Conservation (phyloP, 257 asterid species). For the Fraxinus pennsylvanica region DNA sequence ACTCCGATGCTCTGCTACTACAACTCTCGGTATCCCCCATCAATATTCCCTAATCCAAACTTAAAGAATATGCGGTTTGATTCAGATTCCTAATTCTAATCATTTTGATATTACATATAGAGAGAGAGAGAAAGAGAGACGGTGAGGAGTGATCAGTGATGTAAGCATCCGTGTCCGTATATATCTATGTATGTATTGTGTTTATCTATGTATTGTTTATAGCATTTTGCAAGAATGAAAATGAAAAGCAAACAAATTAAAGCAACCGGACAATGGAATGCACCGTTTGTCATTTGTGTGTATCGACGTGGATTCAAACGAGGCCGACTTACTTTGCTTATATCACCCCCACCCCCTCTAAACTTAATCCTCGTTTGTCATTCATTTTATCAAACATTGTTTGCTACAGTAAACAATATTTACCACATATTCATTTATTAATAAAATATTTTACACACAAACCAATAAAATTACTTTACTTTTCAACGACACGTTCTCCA, state of each 20-base stretch:
- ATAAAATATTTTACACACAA: too few relatives aligned
- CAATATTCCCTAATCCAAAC: slow-evolving; percentile 3
- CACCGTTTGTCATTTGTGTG: slow-evolving; percentile 38
- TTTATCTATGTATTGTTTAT: slow-evolving; percentile 27
- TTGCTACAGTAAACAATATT: too few relatives aligned
- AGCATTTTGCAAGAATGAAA: slow-evolving; percentile 50
- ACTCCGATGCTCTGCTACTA: slow-evolving; percentile 71
- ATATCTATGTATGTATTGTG: slow-evolving; percentile 26
- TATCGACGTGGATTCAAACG: slow-evolving; percentile 75
- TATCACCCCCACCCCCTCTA: slow-evolving; percentile 41
- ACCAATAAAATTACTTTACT: too few relatives aligned
- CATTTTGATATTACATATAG: slow-evolving; percentile 25
- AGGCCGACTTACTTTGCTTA: slow-evolving; percentile 51
- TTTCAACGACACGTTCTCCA: too few relatives aligned
- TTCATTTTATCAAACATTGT: too few relatives aligned
- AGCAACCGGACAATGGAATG: slow-evolving; percentile 4
- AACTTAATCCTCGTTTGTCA: too few relatives aligned
- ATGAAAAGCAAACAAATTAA: slow-evolving; percentile 16
- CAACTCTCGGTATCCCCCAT: slow-evolving; percentile 87
- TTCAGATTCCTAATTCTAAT: slow-evolving; percentile 59
- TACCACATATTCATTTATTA: too few relatives aligned
- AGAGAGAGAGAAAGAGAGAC: slow-evolving; percentile 30
- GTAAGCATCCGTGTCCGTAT: slow-evolving; percentile 20
- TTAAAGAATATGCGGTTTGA: slow-evolving; percentile 59
- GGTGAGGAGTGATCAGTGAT: slow-evolving; percentile 54